Base-by-base conservation (phyloP, 306 rosid species). In the Medicago arabica region DNA sequence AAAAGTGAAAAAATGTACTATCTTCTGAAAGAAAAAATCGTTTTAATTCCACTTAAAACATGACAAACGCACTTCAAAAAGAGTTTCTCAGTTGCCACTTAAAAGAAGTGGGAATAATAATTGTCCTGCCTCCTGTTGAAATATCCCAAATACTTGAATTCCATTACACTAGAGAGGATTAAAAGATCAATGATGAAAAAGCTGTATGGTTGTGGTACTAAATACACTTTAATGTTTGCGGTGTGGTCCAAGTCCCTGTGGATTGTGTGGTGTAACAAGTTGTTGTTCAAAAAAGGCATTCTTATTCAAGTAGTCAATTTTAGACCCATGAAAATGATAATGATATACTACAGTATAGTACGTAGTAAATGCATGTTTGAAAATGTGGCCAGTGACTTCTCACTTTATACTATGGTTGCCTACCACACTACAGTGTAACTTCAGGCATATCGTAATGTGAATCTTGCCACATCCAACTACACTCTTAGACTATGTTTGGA, bases 101-200 rank as follows among this genome's bases (percentile, higher is more conserved):
- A 1, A 58, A 11, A 8, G 23, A 58, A 23, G 63, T 58, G 34
- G 64, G 39, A 58, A 57, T 13, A 58, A 21, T 57, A 58, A 58
- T 58, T 23, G 8, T 11, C 8, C 25, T 12, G 39, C 9, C 12
- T 58, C 36, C 8, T 21, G 5, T 58, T 58, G 38, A 58, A 58
- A 12, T 21, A 58, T 57, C 8, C n/a, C 63, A 57, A 0, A 57
- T 18, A 31, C 31, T 8, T 54, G 31, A 21, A 17, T 17, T 58
- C 38, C 38, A 23, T 58, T 23, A 58, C 64, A 23, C 4, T 54
- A 46, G n/a, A 50, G 9, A n/a, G 9, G 57, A 50, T 7, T 15
- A 58, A 12, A 58, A 58, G 34, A 23, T 23, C 64, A 58, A 58
- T 58, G 16, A 58, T 58, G 64, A n/a, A 61, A 54, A 61, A 61